Conservation (phyloP, 768 basidiomycete genomes). For the Leccinum longicurvipes region DNA sequence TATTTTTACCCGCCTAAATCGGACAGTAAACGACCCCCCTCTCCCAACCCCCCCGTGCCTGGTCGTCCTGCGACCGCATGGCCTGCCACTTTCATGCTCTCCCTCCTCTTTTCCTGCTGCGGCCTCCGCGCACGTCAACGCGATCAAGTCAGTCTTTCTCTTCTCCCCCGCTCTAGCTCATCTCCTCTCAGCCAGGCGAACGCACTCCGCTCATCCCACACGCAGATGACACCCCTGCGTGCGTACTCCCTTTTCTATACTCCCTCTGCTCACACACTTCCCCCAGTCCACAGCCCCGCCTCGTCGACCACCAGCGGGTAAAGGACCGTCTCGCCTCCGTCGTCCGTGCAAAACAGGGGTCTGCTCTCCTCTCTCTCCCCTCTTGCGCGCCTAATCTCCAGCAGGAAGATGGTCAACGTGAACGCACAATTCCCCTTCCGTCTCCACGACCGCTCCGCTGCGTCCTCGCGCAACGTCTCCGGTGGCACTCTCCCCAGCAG, state of each 20-base stretch:
- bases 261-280: neutral
- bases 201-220: slow-evolving; percentile 30
- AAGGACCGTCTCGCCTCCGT: slow-evolving; percentile 52
- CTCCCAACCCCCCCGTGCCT: slow-evolving; percentile 29
- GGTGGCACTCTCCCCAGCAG: slow-evolving; percentile 25
- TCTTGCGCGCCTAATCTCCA: neutral
- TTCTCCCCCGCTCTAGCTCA: neutral
- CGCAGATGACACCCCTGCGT: slow-evolving; percentile 24
- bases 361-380: slow-evolving; percentile 16
- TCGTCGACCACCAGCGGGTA: slow-evolving; percentile 48
- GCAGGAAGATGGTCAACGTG: slow-evolving; percentile 71
- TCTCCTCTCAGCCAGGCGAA: slow-evolving; percentile 16
- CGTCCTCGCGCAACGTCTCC: slow-evolving; percentile 34
- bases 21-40: slow-evolving; percentile 17
- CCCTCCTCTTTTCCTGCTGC: slow-evolving; percentile 29
- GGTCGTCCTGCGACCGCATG: slow-evolving; percentile 22
- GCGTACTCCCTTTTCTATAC: slow-evolving; percentile 1
- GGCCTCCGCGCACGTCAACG: slow-evolving; percentile 21
- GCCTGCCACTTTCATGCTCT: slow-evolving; percentile 24
- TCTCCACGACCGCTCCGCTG: slow-evolving; percentile 38
- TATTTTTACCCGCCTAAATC: slow-evolving; percentile 26
- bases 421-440: slow-evolving; percentile 60
- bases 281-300: slow-evolving; percentile 26
- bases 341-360: slow-evolving; percentile 63
- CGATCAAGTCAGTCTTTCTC: slow-evolving; percentile 12